Evolutionary conservation across 208 protist species (phyloP).

Genomic region (Crithidia expoeki): DNA sequence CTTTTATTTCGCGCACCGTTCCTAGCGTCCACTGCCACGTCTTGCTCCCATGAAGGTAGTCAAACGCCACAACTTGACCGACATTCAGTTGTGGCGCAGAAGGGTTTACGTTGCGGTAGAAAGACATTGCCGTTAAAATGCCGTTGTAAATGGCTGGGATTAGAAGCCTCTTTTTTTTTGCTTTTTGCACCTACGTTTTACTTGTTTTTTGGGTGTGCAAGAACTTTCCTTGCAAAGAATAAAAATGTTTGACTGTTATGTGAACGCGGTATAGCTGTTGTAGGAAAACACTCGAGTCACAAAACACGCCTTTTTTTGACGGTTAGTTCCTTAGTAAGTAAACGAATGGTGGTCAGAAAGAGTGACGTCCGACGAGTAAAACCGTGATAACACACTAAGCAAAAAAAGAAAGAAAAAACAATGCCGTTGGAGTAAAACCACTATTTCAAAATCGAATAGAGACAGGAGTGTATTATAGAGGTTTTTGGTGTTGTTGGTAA

Average conservation of each 20-base stretch:
- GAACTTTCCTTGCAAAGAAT: background rate
- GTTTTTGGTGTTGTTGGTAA: background rate
- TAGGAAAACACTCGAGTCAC: background rate
- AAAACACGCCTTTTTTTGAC: background rate
- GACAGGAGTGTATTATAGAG: background rate
- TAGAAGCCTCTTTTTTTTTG: background rate
- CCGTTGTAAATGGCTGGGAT: background rate
- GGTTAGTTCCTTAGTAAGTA: background rate
- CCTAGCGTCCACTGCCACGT: constrained; percentile 75
- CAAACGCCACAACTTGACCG: constrained; percentile 66
- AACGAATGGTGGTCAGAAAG: background rate
- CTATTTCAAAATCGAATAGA: background rate
- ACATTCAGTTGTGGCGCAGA: constrained; percentile 29
- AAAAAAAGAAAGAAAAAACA: constrained; percentile 4
- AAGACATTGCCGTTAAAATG: constrained; percentile 20
- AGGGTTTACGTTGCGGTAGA: constrained; percentile 31
- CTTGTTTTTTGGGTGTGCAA: background rate
- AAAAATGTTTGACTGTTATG: background rate
- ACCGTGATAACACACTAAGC: background rate
- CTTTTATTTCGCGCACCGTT: constrained; percentile 45
- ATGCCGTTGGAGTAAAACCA: background rate
- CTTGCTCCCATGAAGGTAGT: constrained; percentile 55
- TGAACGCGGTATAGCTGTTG: background rate
- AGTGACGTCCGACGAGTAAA: background rate
- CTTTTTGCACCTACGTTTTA: background rate